phyloP scores from a whole-genome alignment of 2,329 filamentous ascomycete species.

The Fulvia fulva region DNA sequence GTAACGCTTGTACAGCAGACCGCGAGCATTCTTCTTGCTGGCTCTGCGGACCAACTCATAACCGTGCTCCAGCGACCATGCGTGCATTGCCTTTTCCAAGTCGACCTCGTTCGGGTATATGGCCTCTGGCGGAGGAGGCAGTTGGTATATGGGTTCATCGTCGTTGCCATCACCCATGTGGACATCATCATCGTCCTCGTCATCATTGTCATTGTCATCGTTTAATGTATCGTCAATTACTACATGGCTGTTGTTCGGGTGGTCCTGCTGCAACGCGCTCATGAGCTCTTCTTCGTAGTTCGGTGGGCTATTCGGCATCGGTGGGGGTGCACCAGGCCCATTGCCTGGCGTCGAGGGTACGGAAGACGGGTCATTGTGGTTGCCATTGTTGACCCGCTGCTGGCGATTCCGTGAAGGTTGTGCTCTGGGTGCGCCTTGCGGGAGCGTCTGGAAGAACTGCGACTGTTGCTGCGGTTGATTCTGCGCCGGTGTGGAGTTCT shows the following conservation, averaged over 20 bases:
- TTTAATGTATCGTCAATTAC: slow-evolving; percentile 9
- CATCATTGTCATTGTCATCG: slow-evolving; percentile 24
- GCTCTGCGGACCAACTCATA: slow-evolving; percentile 33
- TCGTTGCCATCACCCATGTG: slow-evolving; percentile 13
- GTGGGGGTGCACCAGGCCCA: slow-evolving; percentile 27
- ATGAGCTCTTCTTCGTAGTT: slow-evolving; percentile 25
- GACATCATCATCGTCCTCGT: slow-evolving; percentile 22
- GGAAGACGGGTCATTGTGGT: slow-evolving; percentile 7
- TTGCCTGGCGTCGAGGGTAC: slow-evolving; percentile 17
- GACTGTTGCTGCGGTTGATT: slow-evolving; percentile 9
- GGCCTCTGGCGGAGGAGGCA: slow-evolving; percentile 32
- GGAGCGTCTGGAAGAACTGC: slow-evolving; percentile 16
- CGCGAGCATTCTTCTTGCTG: slow-evolving; percentile 33
- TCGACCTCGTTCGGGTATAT: slow-evolving; percentile 27
- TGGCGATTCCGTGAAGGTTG: slow-evolving; percentile 2
- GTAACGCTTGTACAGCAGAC: slow-evolving; percentile 34
- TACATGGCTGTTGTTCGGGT: slow-evolving; percentile 6
- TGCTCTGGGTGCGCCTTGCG: slow-evolving; percentile 14
- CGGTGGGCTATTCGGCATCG: slow-evolving; percentile 21
- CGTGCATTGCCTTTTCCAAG: slow-evolving; percentile 31
- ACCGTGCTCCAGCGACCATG: slow-evolving; percentile 33
- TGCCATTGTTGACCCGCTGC: slow-evolving; percentile 1
- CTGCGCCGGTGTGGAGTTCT: background rate
- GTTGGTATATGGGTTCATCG: slow-evolving; percentile 28
- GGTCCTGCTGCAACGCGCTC: slow-evolving; percentile 22